Evolutionary conservation across 495 filamentous ascomycete species (phyloP).

Genomic region (Trichoderma virens): DNA sequence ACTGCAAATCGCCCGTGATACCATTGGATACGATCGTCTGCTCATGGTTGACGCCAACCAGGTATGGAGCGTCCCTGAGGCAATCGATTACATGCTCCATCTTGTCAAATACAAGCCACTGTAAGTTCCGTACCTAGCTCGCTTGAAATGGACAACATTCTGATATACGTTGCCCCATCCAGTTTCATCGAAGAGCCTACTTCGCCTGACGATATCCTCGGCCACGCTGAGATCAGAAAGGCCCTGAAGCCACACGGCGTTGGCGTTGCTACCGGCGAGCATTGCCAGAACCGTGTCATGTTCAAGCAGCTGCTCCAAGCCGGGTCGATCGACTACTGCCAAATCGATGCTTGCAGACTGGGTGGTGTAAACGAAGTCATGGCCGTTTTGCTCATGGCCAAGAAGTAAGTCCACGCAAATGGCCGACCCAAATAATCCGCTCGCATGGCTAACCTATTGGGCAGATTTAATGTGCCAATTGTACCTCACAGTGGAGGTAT

Average conservation of each 20-base stretch:
- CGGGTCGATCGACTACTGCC: slow-evolving; percentile 78
- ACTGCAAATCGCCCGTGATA: slow-evolving; percentile 65
- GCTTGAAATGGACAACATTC: background rate
- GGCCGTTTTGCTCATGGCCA: slow-evolving; percentile 82
- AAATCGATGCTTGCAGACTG: slow-evolving; percentile 89
- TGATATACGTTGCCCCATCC: background rate
- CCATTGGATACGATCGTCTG: slow-evolving; percentile 82
- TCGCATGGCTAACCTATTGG: background rate
- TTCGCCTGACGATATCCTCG: slow-evolving; percentile 83
- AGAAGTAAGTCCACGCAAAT: slow-evolving; percentile 41
- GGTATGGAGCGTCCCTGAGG: slow-evolving; percentile 88
- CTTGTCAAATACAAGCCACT: slow-evolving; percentile 78
- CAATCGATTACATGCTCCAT: slow-evolving; percentile 77
- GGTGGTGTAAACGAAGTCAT: slow-evolving; percentile 91
- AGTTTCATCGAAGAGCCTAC: slow-evolving; percentile 98
- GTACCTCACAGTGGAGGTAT: slow-evolving; percentile 88
- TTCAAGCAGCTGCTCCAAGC: slow-evolving; percentile 85
- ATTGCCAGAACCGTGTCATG: slow-evolving; percentile 91
- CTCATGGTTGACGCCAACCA: slow-evolving; percentile 96
- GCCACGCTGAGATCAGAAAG: slow-evolving; percentile 75
- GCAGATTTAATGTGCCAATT: slow-evolving; percentile 59
- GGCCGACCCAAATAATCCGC: background rate
- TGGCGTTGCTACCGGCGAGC: slow-evolving; percentile 91
- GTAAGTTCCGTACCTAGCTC: background rate
- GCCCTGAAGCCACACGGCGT: slow-evolving; percentile 68